Percentiles rank a stretch among this genome's conserved stretches.
Conservation (phyloP, 495 filamentous ascomycete species). For the Xylaria venustula region DNA sequence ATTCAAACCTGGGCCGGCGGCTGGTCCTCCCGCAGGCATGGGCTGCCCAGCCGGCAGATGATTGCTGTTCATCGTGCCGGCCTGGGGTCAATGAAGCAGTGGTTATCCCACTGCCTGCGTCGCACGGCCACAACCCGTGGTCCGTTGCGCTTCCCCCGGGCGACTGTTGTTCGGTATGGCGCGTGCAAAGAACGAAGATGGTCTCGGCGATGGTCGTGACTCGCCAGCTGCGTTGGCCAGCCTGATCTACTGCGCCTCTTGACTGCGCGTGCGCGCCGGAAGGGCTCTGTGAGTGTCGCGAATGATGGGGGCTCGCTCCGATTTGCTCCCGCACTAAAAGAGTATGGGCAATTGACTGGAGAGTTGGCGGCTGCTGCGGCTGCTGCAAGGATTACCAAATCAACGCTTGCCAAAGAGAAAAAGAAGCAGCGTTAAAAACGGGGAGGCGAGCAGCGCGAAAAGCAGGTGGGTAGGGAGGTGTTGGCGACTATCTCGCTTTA, state of each 20-base stretch:
- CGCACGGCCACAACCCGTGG: not conserved
- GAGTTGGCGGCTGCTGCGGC: constrained; percentile 15
- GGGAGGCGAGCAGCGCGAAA: constrained; percentile 10
- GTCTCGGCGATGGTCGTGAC: constrained; percentile 13
- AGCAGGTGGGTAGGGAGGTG: constrained; percentile 9
- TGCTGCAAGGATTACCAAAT: constrained; percentile 7
- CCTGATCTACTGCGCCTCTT: not conserved
- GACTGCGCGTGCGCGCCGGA: constrained; percentile 15
- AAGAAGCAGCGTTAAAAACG: too few species aligned
- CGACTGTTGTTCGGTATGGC: not conserved
- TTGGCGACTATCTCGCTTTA: constrained; percentile 10
- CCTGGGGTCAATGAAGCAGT: constrained; percentile 48
- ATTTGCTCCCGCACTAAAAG: constrained; percentile 23
- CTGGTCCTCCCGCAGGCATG: constrained; percentile 38
- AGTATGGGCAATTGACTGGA: not conserved
- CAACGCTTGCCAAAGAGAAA: not conserved
- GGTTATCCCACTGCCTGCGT: constrained; percentile 42
- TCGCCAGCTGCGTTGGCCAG: not conserved
- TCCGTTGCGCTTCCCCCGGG: not conserved
- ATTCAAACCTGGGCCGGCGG: constrained; percentile 21
- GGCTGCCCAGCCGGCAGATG: constrained; percentile 65
- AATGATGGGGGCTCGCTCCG: constrained; percentile 21
- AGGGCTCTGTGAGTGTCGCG: constrained; percentile 18
- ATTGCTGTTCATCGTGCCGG: constrained; percentile 62
- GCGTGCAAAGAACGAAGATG: not conserved